A percentile compares a stretch with the other conserved stretches of the same genome.
Conservation (phyloP, 2,329 filamentous ascomycete species). For the Fusarium sp. region DNA sequence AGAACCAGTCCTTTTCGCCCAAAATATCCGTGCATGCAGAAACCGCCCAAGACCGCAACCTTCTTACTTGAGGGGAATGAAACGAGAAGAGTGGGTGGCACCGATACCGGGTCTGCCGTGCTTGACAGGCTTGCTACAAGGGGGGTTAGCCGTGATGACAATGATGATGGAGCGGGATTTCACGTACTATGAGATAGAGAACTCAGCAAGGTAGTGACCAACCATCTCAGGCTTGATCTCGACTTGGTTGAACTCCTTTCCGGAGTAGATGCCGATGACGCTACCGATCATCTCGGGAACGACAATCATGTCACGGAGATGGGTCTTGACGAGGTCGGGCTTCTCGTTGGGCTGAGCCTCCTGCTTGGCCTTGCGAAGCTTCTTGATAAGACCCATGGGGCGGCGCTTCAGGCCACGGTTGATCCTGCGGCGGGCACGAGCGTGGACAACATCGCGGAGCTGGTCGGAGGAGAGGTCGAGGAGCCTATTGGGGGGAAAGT, state of each 20-base stretch:
- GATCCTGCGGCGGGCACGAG: conserved; percentile 97
- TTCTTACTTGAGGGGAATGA: conserved; percentile 99
- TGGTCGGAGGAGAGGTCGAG: conserved; percentile 98
- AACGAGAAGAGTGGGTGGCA: conserved; percentile 99
- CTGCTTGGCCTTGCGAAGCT: conserved; percentile 99
- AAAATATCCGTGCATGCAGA: conserved; percentile 69
- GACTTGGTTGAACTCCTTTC: conserved; percentile 99
- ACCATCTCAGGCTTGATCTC: conserved; percentile 99
- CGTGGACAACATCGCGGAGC: conserved; percentile 99
- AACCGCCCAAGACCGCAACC: conserved; percentile 65
- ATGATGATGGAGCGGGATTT: neutral
- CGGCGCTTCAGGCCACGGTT: conserved; percentile 99
- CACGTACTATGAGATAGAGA: conserved; percentile 99
- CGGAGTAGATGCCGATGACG: conserved; percentile 99
- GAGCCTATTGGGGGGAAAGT: conserved; percentile 73
- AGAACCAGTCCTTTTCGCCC: conserved; percentile 71
- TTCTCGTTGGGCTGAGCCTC: conserved; percentile 99
- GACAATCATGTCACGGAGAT: conserved; percentile 99
- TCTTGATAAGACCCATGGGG: conserved; percentile 99
- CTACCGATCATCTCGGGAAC: conserved; percentile 99
- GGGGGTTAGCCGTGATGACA: conserved; percentile 61
- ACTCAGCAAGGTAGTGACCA: conserved; percentile 98
- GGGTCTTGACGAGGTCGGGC: conserved; percentile 99
- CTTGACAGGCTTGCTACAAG: conserved; percentile 95
- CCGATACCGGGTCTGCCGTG: conserved; percentile 99